Evolutionary conservation across 2,329 filamentous ascomycete genomes (phyloP), one percentile per base, ranked within the genome.

Genomic region (Penicillium verrucosum): DNA sequence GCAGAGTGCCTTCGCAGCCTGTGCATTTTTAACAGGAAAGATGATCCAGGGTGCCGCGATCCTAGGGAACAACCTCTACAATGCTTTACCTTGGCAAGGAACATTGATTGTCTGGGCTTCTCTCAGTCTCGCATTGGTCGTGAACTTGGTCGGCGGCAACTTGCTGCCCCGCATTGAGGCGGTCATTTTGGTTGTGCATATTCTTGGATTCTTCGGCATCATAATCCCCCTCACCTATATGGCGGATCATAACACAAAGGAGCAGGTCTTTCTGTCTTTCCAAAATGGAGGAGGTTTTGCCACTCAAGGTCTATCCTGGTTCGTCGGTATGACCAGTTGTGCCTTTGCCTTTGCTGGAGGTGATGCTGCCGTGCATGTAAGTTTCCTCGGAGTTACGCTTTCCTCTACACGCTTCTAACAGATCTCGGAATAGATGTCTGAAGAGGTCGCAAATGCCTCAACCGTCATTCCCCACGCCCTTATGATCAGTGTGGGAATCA

Each of bases 151-250:
- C n/a, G 68, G 73, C 7, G 75, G 74, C 1, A 72, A 71, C 48
- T 62, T 75, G 4, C 66, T 82, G 4, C 78, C 79, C 1, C 67
- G 74, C 21, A 67, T 81, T 37, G 81, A 84, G 65, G 76, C 77
- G 0, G 57, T 78, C 7, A 71, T 81, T 29, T 66, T 82, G 11
- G 73, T 80, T 25, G 61, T 82, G 11, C 81, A 83, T 55, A 68
- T 82, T 25, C 64, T 79, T 14, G 81, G 80, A 5, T 80, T 82
- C 64, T 80, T 83, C 58, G 80, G 75, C 0, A 78, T 82, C 49
- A 64, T 83, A 12, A 77, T 82, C 32, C 73, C 77, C 0, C 64
- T 82, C 5, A 70, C 74, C 57, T 71, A 75, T 1, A 68, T 79
- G 54, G 73, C 76, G 0, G 74, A 77, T 2, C 70, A 71, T 7